phyloP scores from a whole-genome alignment of 1,284 basidiomycete genomes.

The Trametes pubescens region DNA sequence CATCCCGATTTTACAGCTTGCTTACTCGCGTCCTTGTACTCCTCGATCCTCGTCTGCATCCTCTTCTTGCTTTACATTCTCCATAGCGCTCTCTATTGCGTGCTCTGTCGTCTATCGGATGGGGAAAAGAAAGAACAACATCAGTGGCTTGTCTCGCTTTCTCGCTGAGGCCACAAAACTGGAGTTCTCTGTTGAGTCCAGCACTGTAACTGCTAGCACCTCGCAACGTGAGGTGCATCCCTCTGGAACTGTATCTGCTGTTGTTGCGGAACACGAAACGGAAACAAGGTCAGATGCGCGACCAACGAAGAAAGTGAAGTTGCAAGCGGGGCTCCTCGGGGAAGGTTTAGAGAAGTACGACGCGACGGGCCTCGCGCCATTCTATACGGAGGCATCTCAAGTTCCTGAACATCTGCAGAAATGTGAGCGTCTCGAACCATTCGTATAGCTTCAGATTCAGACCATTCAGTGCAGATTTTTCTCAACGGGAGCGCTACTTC shows the following conservation, averaged over 20 bases:
- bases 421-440: conserved; percentile 63
- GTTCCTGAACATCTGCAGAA: conserved; percentile 83
- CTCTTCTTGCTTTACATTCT: too few species aligned
- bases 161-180: conserved; percentile 47
- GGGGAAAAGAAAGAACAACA: conserved; percentile 50
- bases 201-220: conserved; percentile 10
- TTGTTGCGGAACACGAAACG: background rate
- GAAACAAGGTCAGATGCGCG: conserved; percentile 19
- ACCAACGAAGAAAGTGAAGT: conserved; percentile 46
- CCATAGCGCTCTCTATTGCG: too few species aligned
- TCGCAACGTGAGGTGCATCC: background rate
- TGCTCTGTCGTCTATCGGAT: conserved; percentile 30
- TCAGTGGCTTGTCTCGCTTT: conserved; percentile 61
- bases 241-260: background rate
- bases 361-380: conserved; percentile 74
- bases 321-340: conserved; percentile 38
- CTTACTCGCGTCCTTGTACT: too few species aligned
- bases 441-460: conserved; percentile 8
- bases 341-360: conserved; percentile 59
- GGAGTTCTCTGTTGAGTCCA: conserved; percentile 5
- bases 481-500: conserved; percentile 84
- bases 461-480: conserved; percentile 69
- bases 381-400: conserved; percentile 67
- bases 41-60: too few species aligned
- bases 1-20: too few species aligned